Evolutionary conservation across 495 filamentous ascomycete species (phyloP), one percentile per base, ranked within the genome.

Genomic region (Glutinoglossum americanum): DNA sequence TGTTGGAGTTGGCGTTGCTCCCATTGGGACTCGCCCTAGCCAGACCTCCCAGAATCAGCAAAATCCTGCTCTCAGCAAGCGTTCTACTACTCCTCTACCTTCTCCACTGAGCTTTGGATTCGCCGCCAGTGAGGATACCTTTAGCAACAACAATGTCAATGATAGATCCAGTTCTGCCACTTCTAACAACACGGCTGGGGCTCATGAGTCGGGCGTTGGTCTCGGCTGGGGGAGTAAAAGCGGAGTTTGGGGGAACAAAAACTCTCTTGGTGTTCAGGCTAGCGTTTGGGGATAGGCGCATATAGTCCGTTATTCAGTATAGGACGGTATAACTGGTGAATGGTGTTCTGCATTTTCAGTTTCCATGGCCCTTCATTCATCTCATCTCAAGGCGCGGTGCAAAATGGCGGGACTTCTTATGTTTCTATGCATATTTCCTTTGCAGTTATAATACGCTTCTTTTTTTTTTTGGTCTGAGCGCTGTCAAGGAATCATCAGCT

Each of bases 1-100:
- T 80, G 33, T 53, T 32, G 76, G 79, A 47, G 74, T 80, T 33
- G 73, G 79, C 21, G 87, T 96, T 21, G 90, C 89, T 17, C 90
- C 92, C 25, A 98, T 98, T 62, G 92, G 92, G 41, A 94, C 93
- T 53, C 82, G 92, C 30, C 92, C 89, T 0, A 71, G 75, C 26
- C 74, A 72, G 45, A 71, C 64, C 25, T 66, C 71, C 33, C 69
- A 75, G 60, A 64, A 66, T 49, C 78, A 81, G 60, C 57, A 69
- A 11, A 90, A 88, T 67, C 73, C 81, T 15, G 77, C 76, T 17
- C 67, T 89, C 62, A 86, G 77, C 73, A 94, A 93, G 75, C 84
- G 88, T 27, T 83, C 88, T 0, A 94, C 84, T 4, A 93, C 89
- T 17, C 89, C 92, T 56, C 75, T 96, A 23, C 85, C 88, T 25